Base-by-base conservation (phyloP, 2,329 filamentous ascomycete genomes). In the Pochonia chlamydosporia region DNA sequence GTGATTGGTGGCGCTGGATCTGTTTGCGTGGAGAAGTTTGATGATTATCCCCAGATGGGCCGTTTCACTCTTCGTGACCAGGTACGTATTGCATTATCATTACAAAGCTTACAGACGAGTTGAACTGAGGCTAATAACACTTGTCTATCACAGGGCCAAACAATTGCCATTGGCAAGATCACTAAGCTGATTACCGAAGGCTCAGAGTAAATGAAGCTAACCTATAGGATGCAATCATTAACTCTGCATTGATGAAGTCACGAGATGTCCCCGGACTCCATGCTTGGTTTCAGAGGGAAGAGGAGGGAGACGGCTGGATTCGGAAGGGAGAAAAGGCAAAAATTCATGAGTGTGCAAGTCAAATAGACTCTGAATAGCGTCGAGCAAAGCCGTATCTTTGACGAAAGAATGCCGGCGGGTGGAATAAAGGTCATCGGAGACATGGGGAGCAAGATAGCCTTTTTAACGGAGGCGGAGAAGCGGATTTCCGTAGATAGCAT, bases 121-220 rank as follows among this genome's bases (percentile, higher is more conserved):
- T 9, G 18, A 16, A 16, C 3, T 24, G 18, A 37, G 41, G 23
- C 33, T 20, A 36, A 11, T 13, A 30, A 24, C 26, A 39, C 23
- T 10, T 39, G 18, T 23, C 13, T 20, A 8, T 26, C n/a, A 46
- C 63, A 97, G 84, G 93, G 93, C 60, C 92, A 97, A 87, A 99
- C 93, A 0, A 96, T 99, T 73, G 93, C 93, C 48, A 99, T 99
- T 72, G 93, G 93, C 63, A 99, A 99, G 81, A 95, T 99, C 67
- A 96, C 89, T 50, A 96, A 91, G 78, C 79, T 99, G 54, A 75
- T 82, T 59, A 71, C 63, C 7, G 66, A 71, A 3, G 49, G 51
- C 14, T 31, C 21, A 3, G 31, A 46, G 18, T 43, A 37, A 40
- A 40, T 30, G 20, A 47, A 44, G 25, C 9, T 35, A 40, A 16